These are phyloP conservation scores for Aspergillus incahuasiensis DNA, from an alignment of 495 filamentous ascomycete genomes.

Conservation along the genomic window DNA sequence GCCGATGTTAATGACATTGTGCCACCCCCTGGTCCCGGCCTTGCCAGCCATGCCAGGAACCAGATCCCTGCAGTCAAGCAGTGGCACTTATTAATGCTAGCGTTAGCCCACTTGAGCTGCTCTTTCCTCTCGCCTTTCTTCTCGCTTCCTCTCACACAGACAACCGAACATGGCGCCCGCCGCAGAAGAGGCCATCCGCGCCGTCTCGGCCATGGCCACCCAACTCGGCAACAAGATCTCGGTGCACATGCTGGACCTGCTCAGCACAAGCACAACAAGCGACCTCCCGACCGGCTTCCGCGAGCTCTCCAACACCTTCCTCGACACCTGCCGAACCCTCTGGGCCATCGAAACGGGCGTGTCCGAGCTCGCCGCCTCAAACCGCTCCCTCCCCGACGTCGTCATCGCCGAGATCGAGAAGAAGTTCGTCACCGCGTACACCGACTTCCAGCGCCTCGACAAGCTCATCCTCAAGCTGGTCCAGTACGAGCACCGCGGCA, in stretches of 20 bases:
- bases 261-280: conserved; percentile 39
- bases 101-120: no score
- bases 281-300: conserved; percentile 41
- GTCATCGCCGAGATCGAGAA: conserved; percentile 47
- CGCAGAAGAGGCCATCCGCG: conserved; percentile 20
- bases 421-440: conserved; percentile 40
- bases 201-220: conserved; percentile 21
- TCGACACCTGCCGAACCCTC: conserved; percentile 47
- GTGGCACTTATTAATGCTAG: no score
- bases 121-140: no score
- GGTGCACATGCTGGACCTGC: conserved; percentile 53
- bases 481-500: conserved; percentile 43
- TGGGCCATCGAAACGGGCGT: conserved; percentile 50
- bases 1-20: no score
- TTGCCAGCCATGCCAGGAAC: no score
- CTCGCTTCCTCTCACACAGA: no score
- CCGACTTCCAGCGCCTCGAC: conserved; percentile 47
- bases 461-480: conserved; percentile 45
- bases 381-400: conserved; percentile 40
- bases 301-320: conserved; percentile 46
- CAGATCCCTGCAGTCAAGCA: no score
- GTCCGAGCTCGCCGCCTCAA: conserved; percentile 31
- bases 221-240: conserved; percentile 46
- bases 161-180: conserved; percentile 1
- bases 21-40: no score